phyloP scores from a whole-genome alignment of 495 filamentous ascomycete species.

The Penicillium subrubescens region DNA sequence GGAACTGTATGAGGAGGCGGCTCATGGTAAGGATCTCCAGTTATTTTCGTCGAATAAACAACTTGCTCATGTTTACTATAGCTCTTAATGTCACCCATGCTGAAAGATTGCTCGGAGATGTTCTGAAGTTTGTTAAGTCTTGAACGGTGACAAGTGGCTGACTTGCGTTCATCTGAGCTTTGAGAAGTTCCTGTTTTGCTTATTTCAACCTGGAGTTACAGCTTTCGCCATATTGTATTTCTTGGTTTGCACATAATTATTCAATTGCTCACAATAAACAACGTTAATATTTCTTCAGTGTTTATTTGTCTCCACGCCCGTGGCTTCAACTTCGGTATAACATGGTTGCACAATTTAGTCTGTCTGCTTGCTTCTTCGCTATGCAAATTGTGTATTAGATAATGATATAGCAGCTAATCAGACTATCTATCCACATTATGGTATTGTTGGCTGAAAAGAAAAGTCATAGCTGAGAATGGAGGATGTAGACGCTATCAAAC shows the following conservation, averaged over 20 bases:
- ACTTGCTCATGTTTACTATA: background rate
- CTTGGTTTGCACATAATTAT: background rate
- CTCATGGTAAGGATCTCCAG: background rate
- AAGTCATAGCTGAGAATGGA: background rate
- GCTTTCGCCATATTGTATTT: background rate
- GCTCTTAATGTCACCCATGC: background rate
- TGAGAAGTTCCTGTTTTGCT: background rate
- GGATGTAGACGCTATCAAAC: background rate
- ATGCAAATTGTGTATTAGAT: background rate
- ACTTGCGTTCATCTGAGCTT: background rate
- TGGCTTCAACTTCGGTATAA: too few relatives aligned
- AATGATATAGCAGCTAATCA: background rate
- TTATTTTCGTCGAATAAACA: background rate
- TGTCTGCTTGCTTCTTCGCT: background rate
- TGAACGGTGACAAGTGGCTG: background rate
- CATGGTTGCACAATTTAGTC: too few relatives aligned
- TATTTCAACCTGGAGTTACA: too few relatives aligned
- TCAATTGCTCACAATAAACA: background rate
- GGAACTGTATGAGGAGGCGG: background rate
- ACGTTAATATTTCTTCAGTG: too few relatives aligned
- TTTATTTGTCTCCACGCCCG: too few relatives aligned
- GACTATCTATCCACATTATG: background rate
- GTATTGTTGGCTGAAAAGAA: background rate
- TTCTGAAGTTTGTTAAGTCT: background rate
- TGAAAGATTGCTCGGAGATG: background rate